Evolutionary conservation across 176 grass and related monocot genomes (phyloP).

Genomic region (Leersia perrieri): DNA sequence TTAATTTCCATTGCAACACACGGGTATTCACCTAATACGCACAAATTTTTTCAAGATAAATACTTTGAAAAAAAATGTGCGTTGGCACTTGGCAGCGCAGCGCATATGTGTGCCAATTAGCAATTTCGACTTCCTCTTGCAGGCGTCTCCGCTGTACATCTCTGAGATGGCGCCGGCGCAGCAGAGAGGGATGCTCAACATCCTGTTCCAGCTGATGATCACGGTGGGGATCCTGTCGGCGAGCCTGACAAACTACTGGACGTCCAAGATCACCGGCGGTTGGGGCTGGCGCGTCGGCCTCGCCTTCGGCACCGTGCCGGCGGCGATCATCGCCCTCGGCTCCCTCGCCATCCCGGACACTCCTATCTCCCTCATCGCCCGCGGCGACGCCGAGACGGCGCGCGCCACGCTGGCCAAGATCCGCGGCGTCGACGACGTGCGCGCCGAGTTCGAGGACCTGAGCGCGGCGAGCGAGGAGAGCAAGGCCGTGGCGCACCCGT

Average conservation of each 20-base stretch:
- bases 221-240: constrained; percentile 48
- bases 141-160: constrained; percentile 43
- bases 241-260: constrained; percentile 39
- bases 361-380: constrained; percentile 28
- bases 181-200: constrained; percentile 57
- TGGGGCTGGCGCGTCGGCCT: constrained; percentile 50
- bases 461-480: constrained; percentile 8
- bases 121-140: not conserved
- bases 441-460: constrained; percentile 47
- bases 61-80: too few relatives aligned
- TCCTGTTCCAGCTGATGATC: constrained; percentile 60
- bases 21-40: too few relatives aligned
- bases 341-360: constrained; percentile 44
- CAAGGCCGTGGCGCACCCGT: constrained; percentile 38
- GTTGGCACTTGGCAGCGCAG: too few relatives aligned
- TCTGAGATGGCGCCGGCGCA: constrained; percentile 54
- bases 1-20: too few relatives aligned
- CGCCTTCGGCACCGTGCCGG: constrained; percentile 41
- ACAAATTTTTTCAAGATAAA: too few relatives aligned
- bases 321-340: constrained; percentile 35
- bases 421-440: constrained; percentile 38
- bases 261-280: constrained; percentile 21
- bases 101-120: too few relatives aligned
- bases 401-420: constrained; percentile 35
- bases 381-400: constrained; percentile 34